A percentile compares a stretch with the other conserved stretches of the same genome.
Conservation (phyloP, 306 rosid species). For the Lagenaria siceraria region DNA sequence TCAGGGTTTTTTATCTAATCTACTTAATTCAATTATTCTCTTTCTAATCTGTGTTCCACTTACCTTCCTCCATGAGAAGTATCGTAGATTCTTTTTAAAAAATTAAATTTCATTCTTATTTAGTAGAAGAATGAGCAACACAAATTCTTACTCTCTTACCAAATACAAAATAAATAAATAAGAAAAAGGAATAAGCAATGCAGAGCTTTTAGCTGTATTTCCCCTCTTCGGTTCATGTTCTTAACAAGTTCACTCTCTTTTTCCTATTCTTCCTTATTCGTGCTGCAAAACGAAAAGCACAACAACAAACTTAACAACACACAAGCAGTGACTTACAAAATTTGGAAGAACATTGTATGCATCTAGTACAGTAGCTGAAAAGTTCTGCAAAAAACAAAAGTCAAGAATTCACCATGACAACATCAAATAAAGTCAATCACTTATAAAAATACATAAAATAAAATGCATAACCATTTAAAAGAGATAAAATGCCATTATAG, state of each 20-base stretch:
- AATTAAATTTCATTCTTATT: not conserved
- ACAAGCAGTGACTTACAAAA: constrained; percentile 36
- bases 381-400: constrained; percentile 23
- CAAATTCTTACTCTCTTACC: not conserved
- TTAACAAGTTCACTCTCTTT: not conserved
- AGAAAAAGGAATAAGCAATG: not conserved
- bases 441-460: not conserved
- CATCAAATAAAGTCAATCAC: not conserved
- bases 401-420: not conserved
- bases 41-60: no score
- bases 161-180: not conserved
- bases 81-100: not conserved
- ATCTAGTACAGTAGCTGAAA: constrained; percentile 57
- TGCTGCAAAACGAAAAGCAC: not conserved
- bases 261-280: not conserved
- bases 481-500: not conserved
- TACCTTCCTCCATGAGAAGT: no score
- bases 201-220: not conserved
- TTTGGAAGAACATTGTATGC: constrained; percentile 73
- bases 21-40: no score
- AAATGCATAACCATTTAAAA: not conserved
- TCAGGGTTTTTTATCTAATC: no score
- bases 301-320: not conserved
- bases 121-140: not conserved
- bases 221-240: not conserved